Percentiles rank a stretch among this genome's conserved stretches.
Conservation (phyloP, 2,329 filamentous ascomycete genomes). For the Monilinia fructicola region DNA sequence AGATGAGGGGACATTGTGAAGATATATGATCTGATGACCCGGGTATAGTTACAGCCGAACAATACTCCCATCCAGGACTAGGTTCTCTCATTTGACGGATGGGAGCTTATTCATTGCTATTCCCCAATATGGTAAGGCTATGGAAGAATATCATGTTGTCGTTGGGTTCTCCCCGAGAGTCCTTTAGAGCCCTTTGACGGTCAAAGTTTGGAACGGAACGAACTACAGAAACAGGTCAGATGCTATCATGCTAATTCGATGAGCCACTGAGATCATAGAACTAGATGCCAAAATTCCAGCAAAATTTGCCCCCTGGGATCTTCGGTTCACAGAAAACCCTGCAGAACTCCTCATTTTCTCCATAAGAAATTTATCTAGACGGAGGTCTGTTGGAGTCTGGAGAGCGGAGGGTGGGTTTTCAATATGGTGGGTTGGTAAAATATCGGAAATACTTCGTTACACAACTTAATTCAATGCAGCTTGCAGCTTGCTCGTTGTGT, state of each 20-base stretch:
- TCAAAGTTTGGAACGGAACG: too few species aligned
- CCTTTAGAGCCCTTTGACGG: neutral
- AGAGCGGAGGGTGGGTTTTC: slow-evolving; percentile 17
- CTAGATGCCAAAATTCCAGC: neutral
- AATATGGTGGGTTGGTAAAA: slow-evolving; percentile 5
- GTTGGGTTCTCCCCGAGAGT: slow-evolving; percentile 1
- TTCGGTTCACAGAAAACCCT: too few species aligned
- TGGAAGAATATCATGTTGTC: slow-evolving; percentile 5
- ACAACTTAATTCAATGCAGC: neutral
- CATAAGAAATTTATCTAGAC: slow-evolving; percentile 1
- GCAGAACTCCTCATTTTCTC: slow-evolving; percentile 12
- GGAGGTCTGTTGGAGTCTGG: slow-evolving; percentile 18
- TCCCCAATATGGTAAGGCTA: slow-evolving; percentile 17
- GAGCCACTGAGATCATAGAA: slow-evolving; percentile 2
- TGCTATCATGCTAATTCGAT: too few species aligned
- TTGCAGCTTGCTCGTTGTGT: neutral
- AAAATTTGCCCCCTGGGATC: neutral
- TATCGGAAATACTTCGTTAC: slow-evolving; percentile 10
- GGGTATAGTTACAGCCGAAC: slow-evolving; percentile 1
- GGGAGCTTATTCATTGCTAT: neutral
- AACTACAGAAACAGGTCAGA: too few species aligned
- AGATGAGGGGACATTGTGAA: neutral
- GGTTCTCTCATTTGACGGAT: neutral
- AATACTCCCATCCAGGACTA: slow-evolving; percentile 4
- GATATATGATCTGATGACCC: slow-evolving; percentile 14